Percentiles rank a stretch among this genome's conserved stretches.
phyloP scores from a whole-genome alignment of 371 early-diverging fungal genomes.

The Syncephalastrum sp. region DNA sequence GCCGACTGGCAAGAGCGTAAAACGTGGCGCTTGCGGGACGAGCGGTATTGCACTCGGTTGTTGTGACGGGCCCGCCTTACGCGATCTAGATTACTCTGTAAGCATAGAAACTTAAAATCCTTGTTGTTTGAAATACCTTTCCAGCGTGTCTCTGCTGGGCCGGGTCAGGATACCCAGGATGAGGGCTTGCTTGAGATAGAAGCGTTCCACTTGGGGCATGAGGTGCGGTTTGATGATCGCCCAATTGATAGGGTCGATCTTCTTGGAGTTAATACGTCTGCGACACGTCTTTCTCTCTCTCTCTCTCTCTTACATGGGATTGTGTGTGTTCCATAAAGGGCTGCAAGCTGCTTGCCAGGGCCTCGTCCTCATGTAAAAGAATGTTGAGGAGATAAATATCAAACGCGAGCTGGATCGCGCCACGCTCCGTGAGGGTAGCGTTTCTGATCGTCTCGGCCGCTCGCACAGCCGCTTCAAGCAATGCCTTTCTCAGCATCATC shows the following conservation, averaged over 20 bases:
- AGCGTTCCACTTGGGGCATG: conserved; percentile 42
- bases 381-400: conserved; percentile 46
- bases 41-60: conserved; percentile 53
- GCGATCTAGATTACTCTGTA: not conserved
- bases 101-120: not conserved
- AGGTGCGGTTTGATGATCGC: conserved; percentile 49
- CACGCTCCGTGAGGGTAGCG: conserved; percentile 41
- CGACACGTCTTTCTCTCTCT: not conserved
- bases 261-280: not conserved
- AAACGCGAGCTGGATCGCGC: conserved; percentile 54
- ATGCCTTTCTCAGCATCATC: too few species aligned
- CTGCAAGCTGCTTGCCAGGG: not conserved
- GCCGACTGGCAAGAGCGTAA: conserved; percentile 56
- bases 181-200: conserved; percentile 45
- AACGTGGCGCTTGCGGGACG: conserved; percentile 47
- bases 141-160: conserved; percentile 37
- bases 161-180: conserved; percentile 49
- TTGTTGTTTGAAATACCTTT: conserved; percentile 28
- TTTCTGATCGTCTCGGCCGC: not conserved
- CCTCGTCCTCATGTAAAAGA: conserved; percentile 28
- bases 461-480: too few species aligned
- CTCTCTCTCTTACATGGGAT: conserved; percentile 18
- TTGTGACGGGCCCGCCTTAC: conserved; percentile 18
- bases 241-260: conserved; percentile 64
- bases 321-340: conserved; percentile 20